Evolutionary conservation across 2,329 filamentous ascomycete species (phyloP).

Genomic region (Ophiosphaerella herpotricha): DNA sequence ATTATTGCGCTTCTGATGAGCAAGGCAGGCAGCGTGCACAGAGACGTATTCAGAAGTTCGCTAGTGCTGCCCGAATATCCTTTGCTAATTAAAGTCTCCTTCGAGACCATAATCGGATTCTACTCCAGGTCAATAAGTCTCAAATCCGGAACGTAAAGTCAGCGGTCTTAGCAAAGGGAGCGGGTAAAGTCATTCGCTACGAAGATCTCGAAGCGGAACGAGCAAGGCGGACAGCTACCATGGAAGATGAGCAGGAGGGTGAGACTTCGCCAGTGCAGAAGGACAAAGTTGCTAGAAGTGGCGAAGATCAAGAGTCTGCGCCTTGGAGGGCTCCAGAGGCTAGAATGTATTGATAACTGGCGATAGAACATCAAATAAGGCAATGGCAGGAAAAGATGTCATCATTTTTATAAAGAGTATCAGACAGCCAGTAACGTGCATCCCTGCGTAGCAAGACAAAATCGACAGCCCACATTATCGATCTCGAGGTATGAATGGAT

Average conservation of each 20-base stretch:
- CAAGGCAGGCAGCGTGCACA: conserved; percentile 19
- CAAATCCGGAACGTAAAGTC: conserved; percentile 29
- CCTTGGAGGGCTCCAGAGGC: not conserved
- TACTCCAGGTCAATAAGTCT: conserved; percentile 20
- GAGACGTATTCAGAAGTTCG: conserved; percentile 14
- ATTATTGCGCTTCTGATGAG: conserved; percentile 17
- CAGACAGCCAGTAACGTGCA: too few relatives aligned
- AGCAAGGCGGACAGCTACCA: conserved; percentile 18
- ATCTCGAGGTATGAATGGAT: too few relatives aligned
- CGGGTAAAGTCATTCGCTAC: conserved; percentile 29
- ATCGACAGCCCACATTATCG: too few relatives aligned
- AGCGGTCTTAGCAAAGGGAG: conserved; percentile 18
- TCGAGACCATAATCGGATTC: conserved; percentile 29
- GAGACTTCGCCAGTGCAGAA: too few relatives aligned
- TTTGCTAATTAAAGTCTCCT: conserved; percentile 20
- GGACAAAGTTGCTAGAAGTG: too few relatives aligned
- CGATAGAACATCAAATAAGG: too few relatives aligned
- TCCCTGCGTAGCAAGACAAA: too few relatives aligned
- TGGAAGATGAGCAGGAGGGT: not conserved
- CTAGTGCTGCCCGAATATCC: conserved; percentile 27
- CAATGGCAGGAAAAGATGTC: too few relatives aligned
- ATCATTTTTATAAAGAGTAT: too few relatives aligned
- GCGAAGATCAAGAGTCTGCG: not conserved
- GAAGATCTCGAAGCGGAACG: conserved; percentile 23
- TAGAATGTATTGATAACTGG: not conserved